A percentile compares a stretch with the other conserved stretches of the same genome.
Conservation (phyloP, 2,329 filamentous ascomycete species). For the Zasmidium angulare region DNA sequence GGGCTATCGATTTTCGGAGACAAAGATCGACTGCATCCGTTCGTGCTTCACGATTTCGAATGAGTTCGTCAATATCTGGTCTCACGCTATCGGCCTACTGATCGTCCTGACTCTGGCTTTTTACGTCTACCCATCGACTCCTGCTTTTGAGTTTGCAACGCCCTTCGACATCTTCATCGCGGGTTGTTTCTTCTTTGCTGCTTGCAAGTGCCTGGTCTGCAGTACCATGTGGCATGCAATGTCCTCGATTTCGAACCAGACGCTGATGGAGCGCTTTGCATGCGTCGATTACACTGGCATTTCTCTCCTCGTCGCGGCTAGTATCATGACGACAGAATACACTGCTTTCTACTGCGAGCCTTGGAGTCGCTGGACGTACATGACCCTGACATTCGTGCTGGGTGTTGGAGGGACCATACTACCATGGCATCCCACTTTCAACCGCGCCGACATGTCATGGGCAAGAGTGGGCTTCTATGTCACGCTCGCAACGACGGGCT, state of each 20-base stretch:
- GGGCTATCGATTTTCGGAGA: constrained; percentile 92
- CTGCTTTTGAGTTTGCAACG: constrained; percentile 82
- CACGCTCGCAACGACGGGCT: constrained; percentile 80
- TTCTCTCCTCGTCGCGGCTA: constrained; percentile 88
- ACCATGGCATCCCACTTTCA: constrained; percentile 95
- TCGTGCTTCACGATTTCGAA: constrained; percentile 80
- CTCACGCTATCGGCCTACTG: constrained; percentile 84
- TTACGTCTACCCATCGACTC: constrained; percentile 88
- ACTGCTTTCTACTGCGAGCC: constrained; percentile 99
- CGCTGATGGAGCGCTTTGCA: constrained; percentile 88
- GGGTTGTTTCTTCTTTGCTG: constrained; percentile 92
- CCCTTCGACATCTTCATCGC: constrained; percentile 89
- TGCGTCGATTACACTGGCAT: constrained; percentile 99
- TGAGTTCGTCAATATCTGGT: constrained; percentile 97
- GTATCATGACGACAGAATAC: constrained; percentile 97
- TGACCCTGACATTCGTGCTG: constrained; percentile 74
- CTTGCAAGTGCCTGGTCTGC: constrained; percentile 91
- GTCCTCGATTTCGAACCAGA: constrained; percentile 90
- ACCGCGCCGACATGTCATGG: constrained; percentile 89
- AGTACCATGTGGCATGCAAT: constrained; percentile 98
- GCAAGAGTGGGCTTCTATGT: constrained; percentile 88
- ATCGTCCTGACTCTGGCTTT: constrained; percentile 86
- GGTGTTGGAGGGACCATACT: constrained; percentile 86
- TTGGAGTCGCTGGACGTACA: constrained; percentile 79
- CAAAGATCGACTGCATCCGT: constrained; percentile 81